phyloP scores from a whole-genome alignment of 495 filamentous ascomycete genomes.

The Xylaria telfairii region DNA sequence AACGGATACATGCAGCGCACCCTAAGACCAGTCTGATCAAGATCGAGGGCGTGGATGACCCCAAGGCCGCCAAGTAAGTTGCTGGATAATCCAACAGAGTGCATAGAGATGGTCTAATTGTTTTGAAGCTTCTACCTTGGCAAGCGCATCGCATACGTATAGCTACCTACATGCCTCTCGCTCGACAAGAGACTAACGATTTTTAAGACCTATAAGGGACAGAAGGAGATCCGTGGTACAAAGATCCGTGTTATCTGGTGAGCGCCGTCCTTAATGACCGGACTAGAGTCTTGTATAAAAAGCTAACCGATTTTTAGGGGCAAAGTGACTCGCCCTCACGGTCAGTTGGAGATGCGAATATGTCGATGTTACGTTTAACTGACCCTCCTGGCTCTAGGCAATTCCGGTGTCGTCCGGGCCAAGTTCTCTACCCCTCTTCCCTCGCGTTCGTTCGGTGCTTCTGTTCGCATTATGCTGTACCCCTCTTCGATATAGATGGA shows the following conservation, averaged over 20 bases:
- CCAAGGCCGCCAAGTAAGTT: constrained; percentile 81
- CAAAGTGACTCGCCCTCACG: constrained; percentile 94
- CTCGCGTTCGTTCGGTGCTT: constrained; percentile 93
- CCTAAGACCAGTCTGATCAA: constrained; percentile 88
- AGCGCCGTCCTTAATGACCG: not conserved
- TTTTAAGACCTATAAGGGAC: constrained; percentile 92
- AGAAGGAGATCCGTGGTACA: constrained; percentile 89
- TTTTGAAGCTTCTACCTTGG: constrained; percentile 81
- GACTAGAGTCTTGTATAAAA: not conserved
- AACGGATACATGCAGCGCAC: constrained; percentile 74
- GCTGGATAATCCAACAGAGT: not conserved
- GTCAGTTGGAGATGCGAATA: constrained; percentile 55
- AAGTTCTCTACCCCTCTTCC: constrained; percentile 96
- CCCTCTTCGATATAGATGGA: constrained; percentile 73
- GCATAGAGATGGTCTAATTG: constrained; percentile 34
- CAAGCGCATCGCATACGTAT: constrained; percentile 97
- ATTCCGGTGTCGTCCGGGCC: constrained; percentile 94
- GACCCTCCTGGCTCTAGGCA: constrained; percentile 61
- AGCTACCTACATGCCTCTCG: no score
- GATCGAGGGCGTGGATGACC: constrained; percentile 94
- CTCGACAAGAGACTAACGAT: no score
- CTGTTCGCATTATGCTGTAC: constrained; percentile 98
- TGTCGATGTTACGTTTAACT: constrained; percentile 23
- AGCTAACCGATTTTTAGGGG: constrained; percentile 50
- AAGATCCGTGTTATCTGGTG: constrained; percentile 97